Base-by-base conservation (phyloP, 1,284 basidiomycete genomes). In the Blastosporella zonata region DNA sequence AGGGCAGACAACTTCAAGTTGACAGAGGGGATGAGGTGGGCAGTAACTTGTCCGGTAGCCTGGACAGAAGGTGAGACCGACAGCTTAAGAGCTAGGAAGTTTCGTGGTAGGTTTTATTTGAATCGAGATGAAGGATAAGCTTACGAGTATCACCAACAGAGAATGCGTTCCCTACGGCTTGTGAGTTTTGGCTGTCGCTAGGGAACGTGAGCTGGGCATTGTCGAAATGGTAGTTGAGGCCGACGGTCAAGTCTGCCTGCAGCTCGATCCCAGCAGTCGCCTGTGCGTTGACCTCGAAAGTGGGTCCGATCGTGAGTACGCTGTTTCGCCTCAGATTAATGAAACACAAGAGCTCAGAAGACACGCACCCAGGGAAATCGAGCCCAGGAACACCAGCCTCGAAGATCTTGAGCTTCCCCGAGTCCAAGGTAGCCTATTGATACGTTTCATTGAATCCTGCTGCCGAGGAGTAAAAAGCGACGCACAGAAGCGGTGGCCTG, bases 1-100 rank as follows among this genome's bases (percentile, higher is more conserved):
- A 79, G 59, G 3, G 71, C 73, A 3, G 58, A 62, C 23, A 81
- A 53, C 4, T 72, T 73, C 42, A 79, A 60, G 35, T 72, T 68
- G 43, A 80, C 47, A 6, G 65, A 66, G 1, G 79, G 79, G 45
- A 77, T 78, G 39, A 80, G 60, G 56, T 80, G 76, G 2, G 73
- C 75, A 20, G 63, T 59, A 29, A 80, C 50, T 2, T 63, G 67
- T 5, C 73, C 77, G 0, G 63, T 68, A 9, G 71, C 67, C 6
- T 59, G 61, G 29, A 71, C 65, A 21, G 62, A 66, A 1, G 75
- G 72, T 46, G 59, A 66, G 23, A 69, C 69, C 10, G 70, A 69
- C 29, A 79, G 65, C 50, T 66, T 63, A 21, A 79, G 54, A 10
- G 71, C 75, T 74, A 52, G 22, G 29, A 49, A 43, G 41, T 46